These are phyloP conservation scores for Aspergillus hiratsukae DNA, from an alignment of 2,329 filamentous ascomycete genomes.

Conservation along the genomic window DNA sequence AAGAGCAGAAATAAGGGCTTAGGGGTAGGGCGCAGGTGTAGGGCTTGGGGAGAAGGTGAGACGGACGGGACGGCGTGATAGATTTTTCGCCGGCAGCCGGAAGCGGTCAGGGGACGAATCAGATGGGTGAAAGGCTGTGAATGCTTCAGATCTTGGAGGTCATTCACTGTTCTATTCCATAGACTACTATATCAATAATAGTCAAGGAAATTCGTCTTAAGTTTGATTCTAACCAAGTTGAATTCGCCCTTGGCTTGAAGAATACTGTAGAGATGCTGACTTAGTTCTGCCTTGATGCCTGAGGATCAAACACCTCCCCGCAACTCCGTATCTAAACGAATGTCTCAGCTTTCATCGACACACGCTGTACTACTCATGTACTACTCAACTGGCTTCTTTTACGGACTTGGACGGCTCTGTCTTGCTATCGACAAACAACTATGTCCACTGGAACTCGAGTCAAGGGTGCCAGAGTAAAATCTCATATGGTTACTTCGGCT, in stretches of 20 bases:
- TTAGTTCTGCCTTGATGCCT: constrained; percentile 1
- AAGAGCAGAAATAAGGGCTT: constrained; percentile 47
- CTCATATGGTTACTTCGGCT: constrained; percentile 9
- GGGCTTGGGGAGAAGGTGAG: constrained; percentile 31
- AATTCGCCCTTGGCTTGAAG: not conserved
- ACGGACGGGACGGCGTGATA: constrained; percentile 13
- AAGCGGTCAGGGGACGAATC: not conserved
- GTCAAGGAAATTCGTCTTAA: not conserved
- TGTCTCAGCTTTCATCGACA: not conserved
- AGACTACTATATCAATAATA: not conserved
- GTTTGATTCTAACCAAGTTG: not conserved
- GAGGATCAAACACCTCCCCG: not conserved
- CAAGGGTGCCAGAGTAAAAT: not conserved
- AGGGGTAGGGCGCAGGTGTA: constrained; percentile 45
- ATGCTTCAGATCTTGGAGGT: not conserved
- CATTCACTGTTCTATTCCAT: not conserved
- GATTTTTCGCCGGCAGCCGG: constrained; percentile 19
- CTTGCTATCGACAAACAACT: not conserved
- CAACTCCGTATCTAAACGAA: too few relatives aligned
- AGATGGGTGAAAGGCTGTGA: not conserved
- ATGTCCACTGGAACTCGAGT: not conserved
- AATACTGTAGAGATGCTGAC: not conserved
- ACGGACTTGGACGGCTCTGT: too few relatives aligned
- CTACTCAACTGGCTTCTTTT: too few relatives aligned
- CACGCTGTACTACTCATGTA: too few relatives aligned